phyloP scores from a whole-genome alignment of 768 basidiomycete species.

The Heimioporus sp. region DNA sequence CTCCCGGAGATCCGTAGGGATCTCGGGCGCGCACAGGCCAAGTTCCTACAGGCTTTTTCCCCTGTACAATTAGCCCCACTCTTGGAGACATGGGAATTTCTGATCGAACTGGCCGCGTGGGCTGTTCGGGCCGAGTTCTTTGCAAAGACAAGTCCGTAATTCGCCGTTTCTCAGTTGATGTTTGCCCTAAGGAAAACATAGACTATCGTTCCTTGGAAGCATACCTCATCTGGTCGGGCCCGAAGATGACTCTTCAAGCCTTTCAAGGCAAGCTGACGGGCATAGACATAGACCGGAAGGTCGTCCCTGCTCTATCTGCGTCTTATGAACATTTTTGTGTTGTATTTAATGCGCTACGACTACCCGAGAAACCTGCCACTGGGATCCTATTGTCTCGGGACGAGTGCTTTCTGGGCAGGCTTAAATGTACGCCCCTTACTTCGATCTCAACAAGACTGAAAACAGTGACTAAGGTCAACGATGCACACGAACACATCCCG shows the following conservation, averaged over 20 bases:
- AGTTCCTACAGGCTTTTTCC: slow-evolving; percentile 8
- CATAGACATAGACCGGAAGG: slow-evolving; percentile 11
- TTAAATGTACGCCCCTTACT: slow-evolving; percentile 5
- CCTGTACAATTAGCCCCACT: neutral
- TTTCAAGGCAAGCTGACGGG: slow-evolving; percentile 8
- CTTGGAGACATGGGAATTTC: slow-evolving; percentile 8
- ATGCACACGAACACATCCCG: neutral
- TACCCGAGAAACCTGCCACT: neutral
- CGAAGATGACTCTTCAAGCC: slow-evolving; percentile 4
- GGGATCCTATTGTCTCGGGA: neutral
- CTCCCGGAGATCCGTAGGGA: slow-evolving; percentile 1
- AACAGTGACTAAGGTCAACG: slow-evolving; percentile 2
- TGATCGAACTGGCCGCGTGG: slow-evolving; percentile 11
- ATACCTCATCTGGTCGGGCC: slow-evolving; percentile 16
- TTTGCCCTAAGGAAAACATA: neutral
- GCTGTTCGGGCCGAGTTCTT: slow-evolving; percentile 6
- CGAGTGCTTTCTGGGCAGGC: neutral
- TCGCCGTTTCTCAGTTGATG: neutral
- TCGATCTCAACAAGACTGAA: neutral
- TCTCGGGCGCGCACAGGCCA: slow-evolving; percentile 1
- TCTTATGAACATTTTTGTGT: slow-evolving; percentile 12
- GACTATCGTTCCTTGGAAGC: neutral
- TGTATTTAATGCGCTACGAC: neutral
- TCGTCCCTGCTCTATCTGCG: neutral
- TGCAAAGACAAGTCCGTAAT: slow-evolving; percentile 6